Conservation (phyloP, 2,329 filamentous ascomycete genomes). For the Chrysoporthe puriensis region DNA sequence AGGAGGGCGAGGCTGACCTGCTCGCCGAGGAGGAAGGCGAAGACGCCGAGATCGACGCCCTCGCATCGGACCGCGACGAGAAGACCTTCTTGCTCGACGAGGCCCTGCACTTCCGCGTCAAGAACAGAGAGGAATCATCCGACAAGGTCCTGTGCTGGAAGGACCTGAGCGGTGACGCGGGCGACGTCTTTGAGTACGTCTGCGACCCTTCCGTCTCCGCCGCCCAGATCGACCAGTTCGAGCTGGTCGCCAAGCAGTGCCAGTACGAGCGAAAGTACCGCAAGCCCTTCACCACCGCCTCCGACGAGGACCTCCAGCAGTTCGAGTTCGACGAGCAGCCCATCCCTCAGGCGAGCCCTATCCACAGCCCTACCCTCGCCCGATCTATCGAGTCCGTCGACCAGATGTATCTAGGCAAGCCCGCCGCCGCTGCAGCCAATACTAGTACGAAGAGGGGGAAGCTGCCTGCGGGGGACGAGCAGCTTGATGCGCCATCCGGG, state of each 20-base stretch:
- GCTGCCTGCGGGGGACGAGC: slow-evolving; percentile 29
- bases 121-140: slow-evolving; percentile 71
- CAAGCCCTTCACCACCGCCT: slow-evolving; percentile 77
- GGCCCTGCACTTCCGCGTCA: slow-evolving; percentile 82
- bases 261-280: slow-evolving; percentile 98
- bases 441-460: slow-evolving; percentile 49
- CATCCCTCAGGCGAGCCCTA: slow-evolving; percentile 66
- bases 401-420: slow-evolving; percentile 55
- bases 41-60: slow-evolving; percentile 74
- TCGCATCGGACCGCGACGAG: slow-evolving; percentile 86
- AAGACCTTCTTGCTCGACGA: slow-evolving; percentile 97
- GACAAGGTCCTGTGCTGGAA: slow-evolving; percentile 92
- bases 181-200: slow-evolving; percentile 97
- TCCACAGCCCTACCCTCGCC: slow-evolving; percentile 60
- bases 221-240: slow-evolving; percentile 77
- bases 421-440: slow-evolving; percentile 45
- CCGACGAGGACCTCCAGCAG: slow-evolving; percentile 76
- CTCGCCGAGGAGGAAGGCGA: slow-evolving; percentile 88
- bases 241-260: slow-evolving; percentile 83
- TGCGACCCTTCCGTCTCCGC: slow-evolving; percentile 76
- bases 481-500: slow-evolving; percentile 38
- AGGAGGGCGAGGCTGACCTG: slow-evolving; percentile 94
- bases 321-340: slow-evolving; percentile 77
- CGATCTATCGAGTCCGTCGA: slow-evolving; percentile 62
- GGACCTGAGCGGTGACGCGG: slow-evolving; percentile 89